Conservation (phyloP, 139 green algal species). For the Coelastrella sp. region DNA sequence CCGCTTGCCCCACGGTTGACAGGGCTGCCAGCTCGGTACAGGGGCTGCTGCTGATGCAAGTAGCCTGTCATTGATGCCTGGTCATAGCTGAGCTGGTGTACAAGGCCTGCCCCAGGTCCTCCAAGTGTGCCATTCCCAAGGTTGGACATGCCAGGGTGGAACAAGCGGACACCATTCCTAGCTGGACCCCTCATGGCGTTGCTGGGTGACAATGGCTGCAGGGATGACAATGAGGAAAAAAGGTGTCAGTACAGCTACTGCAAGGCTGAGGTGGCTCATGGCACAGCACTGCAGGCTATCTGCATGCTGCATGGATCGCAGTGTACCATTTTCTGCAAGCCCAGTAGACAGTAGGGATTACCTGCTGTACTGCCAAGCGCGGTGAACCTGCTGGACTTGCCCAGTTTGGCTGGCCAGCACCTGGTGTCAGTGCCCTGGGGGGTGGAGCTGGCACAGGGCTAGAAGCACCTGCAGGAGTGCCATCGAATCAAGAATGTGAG, state of each 20-base stretch:
- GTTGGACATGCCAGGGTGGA: conserved; percentile 35
- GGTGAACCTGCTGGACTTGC: conserved; percentile 13
- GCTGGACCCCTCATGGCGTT: background rate
- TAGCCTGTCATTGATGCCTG: background rate
- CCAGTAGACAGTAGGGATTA: background rate
- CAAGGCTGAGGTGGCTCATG: background rate
- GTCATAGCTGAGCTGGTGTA: background rate
- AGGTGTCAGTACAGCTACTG: background rate
- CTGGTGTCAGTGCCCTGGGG: conserved; percentile 18
- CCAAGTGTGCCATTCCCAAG: background rate
- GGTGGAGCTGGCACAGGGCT: conserved; percentile 35
- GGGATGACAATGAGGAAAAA: background rate
- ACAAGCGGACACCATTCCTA: background rate
- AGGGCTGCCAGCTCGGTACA: background rate
- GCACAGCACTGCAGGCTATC: too few relatives aligned
- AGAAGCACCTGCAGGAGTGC: conserved; percentile 4
- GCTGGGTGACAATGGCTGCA: conserved; percentile 24
- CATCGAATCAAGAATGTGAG: background rate
- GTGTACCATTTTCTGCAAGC: background rate
- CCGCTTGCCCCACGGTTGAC: background rate
- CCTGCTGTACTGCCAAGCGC: conserved; percentile 18
- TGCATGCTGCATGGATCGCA: too few relatives aligned
- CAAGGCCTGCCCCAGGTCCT: background rate
- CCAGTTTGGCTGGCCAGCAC: background rate
- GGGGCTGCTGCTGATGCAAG: background rate